Evolutionary conservation across 2,329 filamentous ascomycete genomes (phyloP).

Genomic region (Chaetomiaceae sp.): DNA sequence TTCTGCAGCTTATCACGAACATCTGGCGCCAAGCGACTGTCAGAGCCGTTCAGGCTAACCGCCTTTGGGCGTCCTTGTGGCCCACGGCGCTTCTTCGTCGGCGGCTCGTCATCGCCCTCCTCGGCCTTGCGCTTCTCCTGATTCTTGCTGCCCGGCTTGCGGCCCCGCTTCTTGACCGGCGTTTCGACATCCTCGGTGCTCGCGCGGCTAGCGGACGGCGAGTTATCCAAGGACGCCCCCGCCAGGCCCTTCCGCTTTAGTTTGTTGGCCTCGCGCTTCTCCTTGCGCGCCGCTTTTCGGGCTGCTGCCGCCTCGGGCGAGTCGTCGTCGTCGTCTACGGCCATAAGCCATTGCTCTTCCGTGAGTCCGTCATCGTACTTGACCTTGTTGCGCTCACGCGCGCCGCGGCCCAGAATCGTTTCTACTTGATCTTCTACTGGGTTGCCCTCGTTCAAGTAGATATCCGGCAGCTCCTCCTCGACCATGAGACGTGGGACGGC

Average conservation of each 20-base stretch:
- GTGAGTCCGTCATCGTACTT: constrained; percentile 96
- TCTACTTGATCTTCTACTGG: constrained; percentile 79
- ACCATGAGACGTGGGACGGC: constrained; percentile 73
- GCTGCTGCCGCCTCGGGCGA: constrained; percentile 88
- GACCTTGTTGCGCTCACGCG: constrained; percentile 89
- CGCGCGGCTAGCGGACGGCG: constrained; percentile 72
- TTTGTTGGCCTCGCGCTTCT: constrained; percentile 73
- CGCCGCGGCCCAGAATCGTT: constrained; percentile 74
- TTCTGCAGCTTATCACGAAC: constrained; percentile 75
- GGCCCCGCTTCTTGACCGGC: constrained; percentile 74
- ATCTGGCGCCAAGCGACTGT: constrained; percentile 61
- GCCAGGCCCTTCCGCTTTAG: constrained; percentile 49
- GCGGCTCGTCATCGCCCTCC: constrained; percentile 70
- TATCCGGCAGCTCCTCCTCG: constrained; percentile 86
- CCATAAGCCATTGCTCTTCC: constrained; percentile 98
- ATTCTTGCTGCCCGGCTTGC: constrained; percentile 67
- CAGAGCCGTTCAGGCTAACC: constrained; percentile 34
- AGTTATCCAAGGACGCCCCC: constrained; percentile 52
- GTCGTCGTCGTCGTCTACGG: constrained; percentile 95
- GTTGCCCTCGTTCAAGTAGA: constrained; percentile 85
- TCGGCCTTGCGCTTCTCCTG: constrained; percentile 84
- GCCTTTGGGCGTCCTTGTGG: constrained; percentile 67
- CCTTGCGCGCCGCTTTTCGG: constrained; percentile 80
- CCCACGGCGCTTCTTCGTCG: constrained; percentile 72
- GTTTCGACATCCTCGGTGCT: constrained; percentile 78